phyloP scores from a whole-genome alignment of 805 yeast species.

The Barnettozyma salicaria region DNA sequence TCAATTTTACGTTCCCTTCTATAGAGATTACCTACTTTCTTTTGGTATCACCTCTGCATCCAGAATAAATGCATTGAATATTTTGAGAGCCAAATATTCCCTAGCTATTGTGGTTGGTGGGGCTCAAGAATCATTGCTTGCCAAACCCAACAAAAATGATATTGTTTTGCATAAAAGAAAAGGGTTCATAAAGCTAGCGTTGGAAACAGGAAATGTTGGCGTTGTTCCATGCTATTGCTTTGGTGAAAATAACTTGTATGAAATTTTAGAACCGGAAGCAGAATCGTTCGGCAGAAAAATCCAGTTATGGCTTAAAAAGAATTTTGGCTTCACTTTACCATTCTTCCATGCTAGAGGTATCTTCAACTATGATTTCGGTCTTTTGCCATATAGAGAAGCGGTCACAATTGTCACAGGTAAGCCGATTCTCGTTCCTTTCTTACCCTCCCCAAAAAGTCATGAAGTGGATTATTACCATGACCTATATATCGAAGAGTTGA shows the following conservation, averaged over 20 bases:
- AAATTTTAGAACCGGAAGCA: constrained; percentile 40
- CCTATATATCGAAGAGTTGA: constrained; percentile 58
- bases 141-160: constrained; percentile 53
- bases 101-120: constrained; percentile 94
- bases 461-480: constrained; percentile 67
- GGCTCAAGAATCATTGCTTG: constrained; percentile 79
- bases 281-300: constrained; percentile 44
- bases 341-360: constrained; percentile 88
- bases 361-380: constrained; percentile 87
- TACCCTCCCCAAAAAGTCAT: constrained; percentile 38
- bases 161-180: constrained; percentile 71
- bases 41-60: constrained; percentile 85
- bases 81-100: constrained; percentile 61
- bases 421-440: constrained; percentile 55
- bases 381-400: constrained; percentile 78
- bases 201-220: constrained; percentile 68
- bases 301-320: constrained; percentile 68
- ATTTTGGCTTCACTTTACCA: constrained; percentile 81
- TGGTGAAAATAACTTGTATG: constrained; percentile 75
- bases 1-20: constrained; percentile 79
- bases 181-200: constrained; percentile 85
- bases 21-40: constrained; percentile 76
- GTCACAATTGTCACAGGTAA: constrained; percentile 70
- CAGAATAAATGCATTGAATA: constrained; percentile 58
- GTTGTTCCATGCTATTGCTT: constrained; percentile 87